Evolutionary conservation across 805 yeast species (phyloP).

Genomic region (Cyberlindnera japonica): DNA sequence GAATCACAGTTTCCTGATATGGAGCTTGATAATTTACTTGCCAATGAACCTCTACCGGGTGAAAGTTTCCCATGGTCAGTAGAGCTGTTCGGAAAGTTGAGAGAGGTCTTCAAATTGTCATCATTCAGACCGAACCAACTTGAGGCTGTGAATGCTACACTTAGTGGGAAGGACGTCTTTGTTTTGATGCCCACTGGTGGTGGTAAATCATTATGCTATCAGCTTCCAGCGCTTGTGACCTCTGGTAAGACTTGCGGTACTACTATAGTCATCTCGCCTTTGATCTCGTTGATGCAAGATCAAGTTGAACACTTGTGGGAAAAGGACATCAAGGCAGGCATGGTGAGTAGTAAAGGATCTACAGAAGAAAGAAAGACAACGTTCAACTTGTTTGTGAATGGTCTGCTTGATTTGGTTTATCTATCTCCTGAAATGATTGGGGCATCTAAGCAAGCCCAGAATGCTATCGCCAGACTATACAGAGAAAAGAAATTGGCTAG

Average conservation of each 20-base stretch:
- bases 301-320: conserved; percentile 79
- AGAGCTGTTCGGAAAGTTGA: conserved; percentile 60
- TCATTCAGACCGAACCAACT: conserved; percentile 79
- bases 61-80: conserved; percentile 50
- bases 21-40: conserved; percentile 20
- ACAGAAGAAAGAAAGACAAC: conserved; percentile 60
- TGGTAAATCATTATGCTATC: conserved; percentile 94
- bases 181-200: conserved; percentile 99
- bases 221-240: conserved; percentile 81
- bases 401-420: conserved; percentile 72
- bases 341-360: conserved; percentile 77
- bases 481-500: conserved; percentile 63
- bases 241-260: conserved; percentile 78
- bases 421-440: conserved; percentile 94
- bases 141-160: conserved; percentile 78
- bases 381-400: conserved; percentile 58
- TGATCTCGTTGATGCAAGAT: conserved; percentile 96
- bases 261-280: conserved; percentile 89
- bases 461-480: conserved; percentile 56
- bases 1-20: conserved; percentile 17
- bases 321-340: conserved; percentile 73
- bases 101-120: conserved; percentile 55
- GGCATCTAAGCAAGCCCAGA: conserved; percentile 64
- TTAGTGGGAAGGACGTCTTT: conserved; percentile 80
- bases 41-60: conserved; percentile 14